Conservation (phyloP, 2,329 filamentous ascomycete genomes). For the Cytospora chrysosperma region DNA sequence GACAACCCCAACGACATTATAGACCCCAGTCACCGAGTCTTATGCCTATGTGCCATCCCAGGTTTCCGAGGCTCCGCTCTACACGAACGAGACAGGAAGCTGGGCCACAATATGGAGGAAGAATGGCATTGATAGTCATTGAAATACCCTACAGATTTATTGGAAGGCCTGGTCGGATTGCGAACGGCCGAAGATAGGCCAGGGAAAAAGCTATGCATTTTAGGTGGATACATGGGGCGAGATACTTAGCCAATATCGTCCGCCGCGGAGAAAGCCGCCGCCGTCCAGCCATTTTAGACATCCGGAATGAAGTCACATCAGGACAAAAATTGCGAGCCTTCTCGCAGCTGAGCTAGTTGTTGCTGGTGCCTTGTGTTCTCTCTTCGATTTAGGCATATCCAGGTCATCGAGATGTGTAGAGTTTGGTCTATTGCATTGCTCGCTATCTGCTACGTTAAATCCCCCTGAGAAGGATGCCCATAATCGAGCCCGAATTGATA, state of each 20-base stretch:
- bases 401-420: too few relatives aligned
- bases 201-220: constrained; percentile 12
- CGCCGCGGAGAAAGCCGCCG: constrained; percentile 11
- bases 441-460: too few relatives aligned
- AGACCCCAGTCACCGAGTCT: background rate
- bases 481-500: background rate
- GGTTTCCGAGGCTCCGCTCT: background rate
- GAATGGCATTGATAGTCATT: constrained; percentile 6
- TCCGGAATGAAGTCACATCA: constrained; percentile 1
- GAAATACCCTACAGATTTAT: constrained; percentile 17
- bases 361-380: too few relatives aligned
- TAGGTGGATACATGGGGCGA: constrained; percentile 6
- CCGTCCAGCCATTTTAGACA: constrained; percentile 16
- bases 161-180: background rate
- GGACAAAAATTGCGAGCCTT: background rate
- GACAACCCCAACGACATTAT: constrained; percentile 3
- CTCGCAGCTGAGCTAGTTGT: background rate
- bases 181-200: constrained; percentile 1
- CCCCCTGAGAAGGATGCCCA: background rate
- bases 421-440: too few relatives aligned
- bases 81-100: background rate
- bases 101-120: constrained; percentile 5
- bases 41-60: background rate
- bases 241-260: constrained; percentile 7
- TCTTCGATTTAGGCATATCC: too few relatives aligned